Conservation (phyloP, 139 green algal genomes). For the Coccomyxa sp. region DNA sequence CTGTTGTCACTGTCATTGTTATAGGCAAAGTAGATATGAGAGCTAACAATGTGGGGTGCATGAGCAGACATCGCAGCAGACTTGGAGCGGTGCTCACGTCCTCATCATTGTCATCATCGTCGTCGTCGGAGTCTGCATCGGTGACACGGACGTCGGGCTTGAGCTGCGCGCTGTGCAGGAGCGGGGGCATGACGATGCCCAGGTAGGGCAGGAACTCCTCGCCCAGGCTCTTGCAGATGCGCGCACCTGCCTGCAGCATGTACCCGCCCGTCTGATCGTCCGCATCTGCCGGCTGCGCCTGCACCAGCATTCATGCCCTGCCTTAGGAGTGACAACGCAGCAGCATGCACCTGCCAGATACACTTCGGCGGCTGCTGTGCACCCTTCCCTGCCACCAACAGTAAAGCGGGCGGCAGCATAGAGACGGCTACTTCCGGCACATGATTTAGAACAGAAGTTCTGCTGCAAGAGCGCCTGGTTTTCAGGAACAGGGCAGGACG, state of each 20-base stretch:
- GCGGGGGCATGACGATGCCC: conserved; percentile 85
- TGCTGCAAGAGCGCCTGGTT: no score
- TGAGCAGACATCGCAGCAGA: no score
- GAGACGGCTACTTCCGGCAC: neutral
- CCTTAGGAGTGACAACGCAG: neutral
- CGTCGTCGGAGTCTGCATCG: conserved; percentile 47
- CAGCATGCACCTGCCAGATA: no score
- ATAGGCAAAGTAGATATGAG: no score
- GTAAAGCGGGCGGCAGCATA: no score
- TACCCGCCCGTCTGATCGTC: conserved; percentile 77
- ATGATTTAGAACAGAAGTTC: neutral
- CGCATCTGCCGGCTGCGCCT: conserved; percentile 37
- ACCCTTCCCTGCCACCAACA: no score
- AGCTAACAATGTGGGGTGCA: no score
- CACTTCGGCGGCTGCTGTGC: no score
- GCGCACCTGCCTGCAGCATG: conserved; percentile 91
- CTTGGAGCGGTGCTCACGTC: neutral
- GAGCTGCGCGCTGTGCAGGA: conserved; percentile 70
- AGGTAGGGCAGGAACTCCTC: conserved; percentile 97
- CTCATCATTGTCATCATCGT: conserved; percentile 65
- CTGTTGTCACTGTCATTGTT: no score
- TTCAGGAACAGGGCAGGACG: no score
- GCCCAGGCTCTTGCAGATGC: conserved; percentile 96
- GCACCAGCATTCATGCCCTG: conserved; percentile 2
- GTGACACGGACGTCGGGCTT: conserved; percentile 87